Evolutionary conservation across 305 asterid species (phyloP).

Genomic region (Fraxinus ornus): DNA sequence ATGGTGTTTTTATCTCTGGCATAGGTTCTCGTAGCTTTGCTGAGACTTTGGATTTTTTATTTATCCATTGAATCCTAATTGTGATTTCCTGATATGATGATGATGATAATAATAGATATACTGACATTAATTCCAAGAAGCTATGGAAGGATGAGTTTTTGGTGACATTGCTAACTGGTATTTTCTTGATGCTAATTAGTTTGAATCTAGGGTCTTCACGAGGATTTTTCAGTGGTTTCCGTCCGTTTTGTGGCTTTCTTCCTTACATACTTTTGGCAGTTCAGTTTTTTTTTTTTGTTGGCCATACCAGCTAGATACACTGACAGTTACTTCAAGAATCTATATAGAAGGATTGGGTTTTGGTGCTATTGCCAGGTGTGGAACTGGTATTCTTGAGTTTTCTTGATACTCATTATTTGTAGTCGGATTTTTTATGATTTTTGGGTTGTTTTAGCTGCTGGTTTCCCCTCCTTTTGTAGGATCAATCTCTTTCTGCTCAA

Average conservation of each 20-base stretch:
- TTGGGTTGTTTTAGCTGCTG: neutral
- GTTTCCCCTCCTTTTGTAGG: neutral
- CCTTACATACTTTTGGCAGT: neutral
- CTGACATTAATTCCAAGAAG: neutral
- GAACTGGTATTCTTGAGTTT: neutral
- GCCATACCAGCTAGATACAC: neutral
- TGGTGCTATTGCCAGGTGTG: neutral
- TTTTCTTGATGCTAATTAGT: neutral
- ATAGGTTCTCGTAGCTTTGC: neutral
- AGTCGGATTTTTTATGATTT: neutral
- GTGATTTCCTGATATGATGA: neutral
- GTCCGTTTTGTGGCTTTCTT: neutral
- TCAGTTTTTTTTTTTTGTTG: neutral
- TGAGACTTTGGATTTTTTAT: neutral
- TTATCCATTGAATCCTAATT: neutral
- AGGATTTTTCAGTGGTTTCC: neutral
- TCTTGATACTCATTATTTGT: neutral
- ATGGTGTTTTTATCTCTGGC: neutral
- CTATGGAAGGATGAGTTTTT: neutral
- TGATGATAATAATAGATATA: neutral
- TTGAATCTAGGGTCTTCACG: neutral
- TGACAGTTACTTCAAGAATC: neutral
- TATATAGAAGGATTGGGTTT: neutral
- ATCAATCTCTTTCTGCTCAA: neutral
- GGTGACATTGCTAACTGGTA: neutral